These are phyloP conservation scores for Pulveroboletus sp. DNA, from an alignment of 768 basidiomycete species.

Conservation along the genomic window DNA sequence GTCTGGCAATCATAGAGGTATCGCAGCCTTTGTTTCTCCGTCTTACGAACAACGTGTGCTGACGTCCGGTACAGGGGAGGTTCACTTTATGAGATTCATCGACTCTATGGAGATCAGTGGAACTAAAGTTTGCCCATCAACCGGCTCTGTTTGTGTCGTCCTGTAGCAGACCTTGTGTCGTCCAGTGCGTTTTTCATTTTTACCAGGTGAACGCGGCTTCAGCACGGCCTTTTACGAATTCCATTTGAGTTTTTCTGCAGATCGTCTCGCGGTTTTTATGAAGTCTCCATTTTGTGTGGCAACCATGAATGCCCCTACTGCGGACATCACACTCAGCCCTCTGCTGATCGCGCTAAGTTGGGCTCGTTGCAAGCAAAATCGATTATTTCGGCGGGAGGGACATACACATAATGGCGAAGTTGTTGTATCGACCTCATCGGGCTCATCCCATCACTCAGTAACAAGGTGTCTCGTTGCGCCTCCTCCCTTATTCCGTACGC, in stretches of 20 bases:
- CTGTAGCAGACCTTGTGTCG: background rate
- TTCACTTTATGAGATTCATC: background rate
- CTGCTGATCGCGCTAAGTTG: constrained; percentile 9
- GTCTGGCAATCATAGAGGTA: background rate
- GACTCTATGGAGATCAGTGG: background rate
- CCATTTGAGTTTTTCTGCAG: background rate
- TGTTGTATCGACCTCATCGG: constrained; percentile 7
- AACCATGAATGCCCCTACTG: constrained; percentile 4
- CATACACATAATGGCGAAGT: constrained; percentile 5
- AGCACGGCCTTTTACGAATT: background rate
- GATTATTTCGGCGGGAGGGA: constrained; percentile 14
- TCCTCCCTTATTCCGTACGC: constrained; percentile 6
- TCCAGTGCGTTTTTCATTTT: background rate
- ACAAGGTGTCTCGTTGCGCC: too few relatives aligned
- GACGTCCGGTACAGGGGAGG: background rate
- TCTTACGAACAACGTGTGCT: background rate
- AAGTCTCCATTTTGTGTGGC: constrained; percentile 3
- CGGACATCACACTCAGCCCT: constrained; percentile 3
- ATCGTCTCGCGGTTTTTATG: constrained; percentile 15
- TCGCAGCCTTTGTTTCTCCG: background rate
- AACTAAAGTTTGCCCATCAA: background rate
- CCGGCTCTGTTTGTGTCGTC: background rate
- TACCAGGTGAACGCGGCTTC: constrained; percentile 7
- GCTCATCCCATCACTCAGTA: constrained; percentile 11
- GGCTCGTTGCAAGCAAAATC: constrained; percentile 14